Base-by-base conservation (phyloP, 2,329 filamentous ascomycete genomes). In the Cercospora zeina region DNA sequence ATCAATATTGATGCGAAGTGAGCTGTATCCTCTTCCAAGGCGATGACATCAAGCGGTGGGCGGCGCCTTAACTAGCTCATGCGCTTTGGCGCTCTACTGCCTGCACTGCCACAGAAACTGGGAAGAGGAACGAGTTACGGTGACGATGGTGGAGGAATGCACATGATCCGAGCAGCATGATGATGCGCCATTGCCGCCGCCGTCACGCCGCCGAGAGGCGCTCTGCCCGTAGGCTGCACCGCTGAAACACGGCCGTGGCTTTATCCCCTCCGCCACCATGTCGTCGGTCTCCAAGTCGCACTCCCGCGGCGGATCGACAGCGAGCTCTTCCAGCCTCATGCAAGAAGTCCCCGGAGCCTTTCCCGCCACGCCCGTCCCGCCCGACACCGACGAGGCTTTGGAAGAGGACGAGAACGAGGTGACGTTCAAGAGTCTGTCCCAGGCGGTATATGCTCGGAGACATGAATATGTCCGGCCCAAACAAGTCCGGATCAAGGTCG, bases 401-500 rank as follows among this genome's bases (percentile, higher is more conserved):
- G 55, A 60, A 16, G 67, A 68, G 33, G 47, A 59, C 11, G 64
- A 69, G n/a, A 45, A 61, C 10, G 65, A 70, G 33, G 61, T 63
- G 5, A 67, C 64, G 14, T 66, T 61, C 57, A 59, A 67, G 37
- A 72, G 67, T 33, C 77, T 88, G 8, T 80, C 81, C 2, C 81
- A 84, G 58, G 83, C 82, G 1, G 76, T 97, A 39, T 85, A 88
- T 72, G 87, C 89, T 39, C 85, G 95, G 58, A 85, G 87, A 70
- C 79, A 84, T 54, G 93, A 97, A 75, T 99, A 93, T 74, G 88
- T 89, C 27, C 85, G 87, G 37, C 85, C 87, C 47, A 87, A 87
- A 73, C 84, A 84, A 55, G 85, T 96, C 69, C 88, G 87, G 67
- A 85, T 99, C 76, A 97, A 97, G 77, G 83, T 99, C 56, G 95